Evolutionary conservation across 1,284 basidiomycete species (phyloP), one percentile per base, ranked within the genome.

Genomic region (Caloboletus firmus): DNA sequence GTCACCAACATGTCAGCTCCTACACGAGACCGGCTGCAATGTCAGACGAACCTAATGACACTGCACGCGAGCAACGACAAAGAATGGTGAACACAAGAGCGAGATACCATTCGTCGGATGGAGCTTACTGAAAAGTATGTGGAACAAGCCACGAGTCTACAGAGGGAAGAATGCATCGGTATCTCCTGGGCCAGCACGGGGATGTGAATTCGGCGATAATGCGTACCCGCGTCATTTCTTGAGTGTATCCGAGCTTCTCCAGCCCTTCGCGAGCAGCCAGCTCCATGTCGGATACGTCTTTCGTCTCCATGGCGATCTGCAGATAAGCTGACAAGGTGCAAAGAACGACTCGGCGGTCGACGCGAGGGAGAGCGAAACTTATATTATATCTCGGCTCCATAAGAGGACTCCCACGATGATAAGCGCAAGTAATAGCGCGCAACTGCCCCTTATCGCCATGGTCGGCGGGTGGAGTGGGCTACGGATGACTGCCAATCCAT

Each of bases 71-170:
- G 10, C 6, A 22, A 51, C 9, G 26, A 54, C 20, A n/a, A 35
- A 35, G 13, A n/a, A 39, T 6, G 8, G 36, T 47, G 36, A 65
- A n/a, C 47, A 47, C 18, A 9, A 30, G 31, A 45, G 11, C 7
- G 11, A 39, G 20, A 40, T 12, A 48, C 13, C 24, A 22, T 6
- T 39, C 12, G 20, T 32, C 11, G 2, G n/a, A 26, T 12, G 17
- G n/a, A 13, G 62, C 78, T 61, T 56, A 82, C 80, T 82, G 67
- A 82, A 82, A 22, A 82, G 62, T 26, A 71, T 62, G 22, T 74
- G 72, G 39, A 72, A 72, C 49, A 81, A 56, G 15, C 80, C 81
- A 13, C 81, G 76, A 13, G 74, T 73, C 80, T 82, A 54, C 30
- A 4, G 26, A 30, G 2, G 6, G 32, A n/a, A 45, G 28, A 18